Percentiles rank a stretch among this genome's conserved stretches.
Evolutionary conservation across 352 stramenopile species (phyloP).

Genomic region (Thalassiosira hispida): DNA sequence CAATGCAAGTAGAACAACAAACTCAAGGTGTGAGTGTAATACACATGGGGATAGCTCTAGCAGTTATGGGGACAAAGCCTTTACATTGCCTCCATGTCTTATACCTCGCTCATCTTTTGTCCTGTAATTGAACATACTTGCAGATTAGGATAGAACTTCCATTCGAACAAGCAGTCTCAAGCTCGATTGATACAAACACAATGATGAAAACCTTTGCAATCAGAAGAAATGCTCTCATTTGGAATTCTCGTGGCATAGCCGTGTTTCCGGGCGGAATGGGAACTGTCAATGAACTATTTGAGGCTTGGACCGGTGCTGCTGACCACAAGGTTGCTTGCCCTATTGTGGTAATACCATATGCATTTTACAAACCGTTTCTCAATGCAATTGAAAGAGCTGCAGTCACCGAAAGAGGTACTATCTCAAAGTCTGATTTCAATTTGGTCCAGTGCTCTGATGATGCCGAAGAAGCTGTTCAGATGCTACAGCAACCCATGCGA

Average conservation of each 20-base stretch:
- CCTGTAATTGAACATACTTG: not conserved
- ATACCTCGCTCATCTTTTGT: not conserved
- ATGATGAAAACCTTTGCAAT: slow-evolving; percentile 49
- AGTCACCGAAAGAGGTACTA: slow-evolving; percentile 13
- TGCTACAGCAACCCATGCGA: slow-evolving; percentile 24
- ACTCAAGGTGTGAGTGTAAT: slow-evolving; percentile 28
- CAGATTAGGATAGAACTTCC: slow-evolving; percentile 45
- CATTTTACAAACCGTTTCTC: slow-evolving; percentile 36
- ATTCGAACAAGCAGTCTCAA: slow-evolving; percentile 32
- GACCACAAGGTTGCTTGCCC: slow-evolving; percentile 39
- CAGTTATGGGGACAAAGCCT: not conserved
- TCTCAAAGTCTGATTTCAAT: slow-evolving; percentile 25
- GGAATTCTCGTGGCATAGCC: slow-evolving; percentile 40
- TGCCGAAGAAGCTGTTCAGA: slow-evolving; percentile 22
- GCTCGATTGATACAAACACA: slow-evolving; percentile 36
- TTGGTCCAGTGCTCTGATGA: slow-evolving; percentile 26
- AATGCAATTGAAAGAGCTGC: slow-evolving; percentile 32
- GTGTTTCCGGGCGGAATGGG: slow-evolving; percentile 41
- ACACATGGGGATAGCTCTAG: not conserved
- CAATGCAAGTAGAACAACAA: not conserved
- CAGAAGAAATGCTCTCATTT: slow-evolving; percentile 41
- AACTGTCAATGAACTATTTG: slow-evolving; percentile 44
- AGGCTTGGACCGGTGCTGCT: slow-evolving; percentile 33
- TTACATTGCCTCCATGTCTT: not conserved
- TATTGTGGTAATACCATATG: slow-evolving; percentile 31